Percentiles rank a stretch among this genome's conserved stretches.
These are phyloP conservation scores for Fonsecaea multimorphosa DNA, from an alignment of 2,329 filamentous ascomycete species.

Conservation along the genomic window DNA sequence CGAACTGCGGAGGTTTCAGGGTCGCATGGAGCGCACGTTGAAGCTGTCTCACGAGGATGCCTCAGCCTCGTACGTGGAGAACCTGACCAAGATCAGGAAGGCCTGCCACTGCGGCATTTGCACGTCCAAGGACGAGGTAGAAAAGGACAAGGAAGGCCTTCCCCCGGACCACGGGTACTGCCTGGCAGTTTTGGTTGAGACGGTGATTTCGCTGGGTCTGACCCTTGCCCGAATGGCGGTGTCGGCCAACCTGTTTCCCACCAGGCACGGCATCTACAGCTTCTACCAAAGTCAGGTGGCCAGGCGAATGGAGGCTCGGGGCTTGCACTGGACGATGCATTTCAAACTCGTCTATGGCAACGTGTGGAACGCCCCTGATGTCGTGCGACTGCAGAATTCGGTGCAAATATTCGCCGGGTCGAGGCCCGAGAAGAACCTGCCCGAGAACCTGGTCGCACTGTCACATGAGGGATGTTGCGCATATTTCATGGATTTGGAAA, in stretches of 20 bases:
- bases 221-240: conserved; percentile 36
- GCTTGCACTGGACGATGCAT: conserved; percentile 29
- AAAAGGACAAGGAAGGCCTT: conserved; percentile 28
- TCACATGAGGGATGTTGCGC: conserved; percentile 38
- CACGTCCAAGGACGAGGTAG: conserved; percentile 28
- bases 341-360: conserved; percentile 38
- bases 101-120: conserved; percentile 36
- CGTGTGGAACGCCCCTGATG: conserved; percentile 38
- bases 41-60: conserved; percentile 35
- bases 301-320: conserved; percentile 34
- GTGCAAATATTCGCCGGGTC: conserved; percentile 36
- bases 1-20: conserved; percentile 35
- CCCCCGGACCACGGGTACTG: conserved; percentile 36
- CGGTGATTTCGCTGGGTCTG: conserved; percentile 38
- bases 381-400: conserved; percentile 34
- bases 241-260: conserved; percentile 32
- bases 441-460: conserved; percentile 36
- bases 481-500: conserved; percentile 35
- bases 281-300: conserved; percentile 36
- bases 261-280: conserved; percentile 34
- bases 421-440: conserved; percentile 31
- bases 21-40: conserved; percentile 36
- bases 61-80: conserved; percentile 29
- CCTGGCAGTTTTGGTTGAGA: conserved; percentile 35
- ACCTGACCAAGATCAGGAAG: conserved; percentile 28